Conservation (phyloP, 768 basidiomycete genomes). For the Rhodotorula toruloides region DNA sequence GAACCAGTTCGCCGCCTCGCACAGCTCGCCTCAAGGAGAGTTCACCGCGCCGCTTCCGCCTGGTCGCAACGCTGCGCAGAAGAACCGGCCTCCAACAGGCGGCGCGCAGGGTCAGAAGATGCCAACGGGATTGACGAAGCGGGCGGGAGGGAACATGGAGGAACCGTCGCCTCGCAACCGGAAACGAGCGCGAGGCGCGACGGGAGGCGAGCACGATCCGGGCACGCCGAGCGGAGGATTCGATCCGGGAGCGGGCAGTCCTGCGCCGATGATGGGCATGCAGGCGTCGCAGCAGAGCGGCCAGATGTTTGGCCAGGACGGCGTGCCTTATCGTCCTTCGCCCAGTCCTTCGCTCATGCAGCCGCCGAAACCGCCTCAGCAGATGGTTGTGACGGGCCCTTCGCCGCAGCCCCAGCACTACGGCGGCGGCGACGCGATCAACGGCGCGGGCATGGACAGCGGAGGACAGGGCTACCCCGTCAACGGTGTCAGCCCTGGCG, state of each 20-base stretch:
- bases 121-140: slow-evolving; percentile 26
- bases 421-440: background rate
- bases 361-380: slow-evolving; percentile 1
- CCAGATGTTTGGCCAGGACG: slow-evolving; percentile 1
- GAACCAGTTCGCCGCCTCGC: background rate
- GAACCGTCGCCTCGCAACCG: slow-evolving; percentile 28
- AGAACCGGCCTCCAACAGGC: too few relatives aligned
- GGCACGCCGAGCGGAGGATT: background rate
- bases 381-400: background rate
- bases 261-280: background rate
- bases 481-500: too few relatives aligned
- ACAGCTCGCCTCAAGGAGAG: slow-evolving; percentile 19
- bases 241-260: slow-evolving; percentile 16
- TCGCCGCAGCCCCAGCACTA: slow-evolving; percentile 21
- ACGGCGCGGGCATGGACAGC: slow-evolving; percentile 4
- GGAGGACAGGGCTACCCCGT: background rate
- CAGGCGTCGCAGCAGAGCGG: slow-evolving; percentile 1
- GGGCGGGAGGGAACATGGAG: slow-evolving; percentile 14
- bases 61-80: slow-evolving; percentile 7
- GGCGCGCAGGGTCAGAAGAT: too few relatives aligned
- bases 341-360: slow-evolving; percentile 19
- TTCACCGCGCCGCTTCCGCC: slow-evolving; percentile 13
- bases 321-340: slow-evolving; percentile 16
- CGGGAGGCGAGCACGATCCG: slow-evolving; percentile 19
- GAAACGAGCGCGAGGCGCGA: slow-evolving; percentile 24